Base-by-base conservation (phyloP, 225 moss, liverwort and hornwort genomes). In the Physcomitrellopsis africana region DNA sequence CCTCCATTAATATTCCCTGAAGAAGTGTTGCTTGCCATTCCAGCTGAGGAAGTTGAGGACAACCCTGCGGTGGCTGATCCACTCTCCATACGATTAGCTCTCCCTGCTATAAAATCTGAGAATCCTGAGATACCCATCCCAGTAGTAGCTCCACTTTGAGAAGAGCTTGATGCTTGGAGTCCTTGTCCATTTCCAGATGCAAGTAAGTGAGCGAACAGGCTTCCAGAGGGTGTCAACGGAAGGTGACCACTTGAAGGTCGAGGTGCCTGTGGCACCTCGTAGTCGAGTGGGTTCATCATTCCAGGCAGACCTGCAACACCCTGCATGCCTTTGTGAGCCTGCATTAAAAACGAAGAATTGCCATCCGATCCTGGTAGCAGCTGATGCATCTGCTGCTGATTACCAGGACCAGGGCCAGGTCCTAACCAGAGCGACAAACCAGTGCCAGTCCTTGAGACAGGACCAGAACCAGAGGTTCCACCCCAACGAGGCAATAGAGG, bases 401-500 rank as follows among this genome's bases (percentile, higher is more conserved):
- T 76, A 84, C 83, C 66, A 75, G 87, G 95, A 51, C 96, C 94
- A 44, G 96, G 96, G 23, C 95, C 99, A 52, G 93, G 87, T 69
- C 99, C 99, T 65, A 92, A 86, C 92, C 93, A 95, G 69, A 99
- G 81, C 65, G 93, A 95, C 60, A 99, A 89, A 56, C 93, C 86
- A 75, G 95, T 79, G 51, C 91, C 91, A 58, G 93, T 82, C 66
- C 90, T 92, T 55, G 93, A 86, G 57, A 90, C 86, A 10, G 87
- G 65, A 22, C 86, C 91, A 46, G 85, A 45, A 69, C 86, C 91
- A 29, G 87, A 78, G 18, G 79, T 76, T 69, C 79, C 88, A 68
- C 70, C 90, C 99, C 95, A 95, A 44, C 92, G 82, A 49, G 76
- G 85, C 22, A 94, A 79, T 37, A 92, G 78, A 52, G 94, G 80